Evolutionary conservation across 2,329 filamentous ascomycete species (phyloP).

Genomic region (Fusarium scirpi): DNA sequence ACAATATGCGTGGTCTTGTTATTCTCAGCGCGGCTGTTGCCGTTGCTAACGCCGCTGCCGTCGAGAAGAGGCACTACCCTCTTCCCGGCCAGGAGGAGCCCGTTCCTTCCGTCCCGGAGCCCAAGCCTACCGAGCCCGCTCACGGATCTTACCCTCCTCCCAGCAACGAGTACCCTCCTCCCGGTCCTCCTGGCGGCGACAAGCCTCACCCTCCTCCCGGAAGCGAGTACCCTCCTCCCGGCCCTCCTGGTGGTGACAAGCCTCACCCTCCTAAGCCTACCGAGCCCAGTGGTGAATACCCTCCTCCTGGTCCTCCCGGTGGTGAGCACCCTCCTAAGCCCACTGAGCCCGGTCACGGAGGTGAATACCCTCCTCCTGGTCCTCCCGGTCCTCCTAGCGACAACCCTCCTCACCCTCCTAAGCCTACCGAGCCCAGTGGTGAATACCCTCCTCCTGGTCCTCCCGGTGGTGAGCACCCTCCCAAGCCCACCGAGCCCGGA

Average conservation of each 20-base stretch:
- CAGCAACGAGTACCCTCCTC: slow-evolving; percentile 8
- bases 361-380: background rate
- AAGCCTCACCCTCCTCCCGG: slow-evolving; percentile 1
- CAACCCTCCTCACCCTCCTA: background rate
- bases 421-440: too few relatives aligned
- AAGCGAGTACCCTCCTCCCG: slow-evolving; percentile 10
- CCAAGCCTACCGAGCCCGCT: background rate
- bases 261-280: background rate
- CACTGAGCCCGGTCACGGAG: background rate
- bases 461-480: background rate
- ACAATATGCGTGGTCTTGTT: slow-evolving; percentile 36
- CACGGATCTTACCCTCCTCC: slow-evolving; percentile 4
- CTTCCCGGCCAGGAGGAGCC: slow-evolving; percentile 12
- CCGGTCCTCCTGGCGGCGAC: slow-evolving; percentile 7
- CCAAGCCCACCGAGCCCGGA: too few relatives aligned
- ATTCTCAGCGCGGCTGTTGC: slow-evolving; percentile 37
- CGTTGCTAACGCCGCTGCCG: slow-evolving; percentile 37
- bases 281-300: background rate
- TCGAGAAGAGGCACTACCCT: slow-evolving; percentile 30
- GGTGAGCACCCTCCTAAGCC: background rate
- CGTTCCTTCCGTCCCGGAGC: slow-evolving; percentile 1
- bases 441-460: background rate
- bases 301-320: background rate
- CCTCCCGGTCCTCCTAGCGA: too few relatives aligned
- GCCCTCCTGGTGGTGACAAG: slow-evolving; percentile 6